Evolutionary conservation across 306 rosid species (phyloP).

Genomic region (Adenanthera pavonina): DNA sequence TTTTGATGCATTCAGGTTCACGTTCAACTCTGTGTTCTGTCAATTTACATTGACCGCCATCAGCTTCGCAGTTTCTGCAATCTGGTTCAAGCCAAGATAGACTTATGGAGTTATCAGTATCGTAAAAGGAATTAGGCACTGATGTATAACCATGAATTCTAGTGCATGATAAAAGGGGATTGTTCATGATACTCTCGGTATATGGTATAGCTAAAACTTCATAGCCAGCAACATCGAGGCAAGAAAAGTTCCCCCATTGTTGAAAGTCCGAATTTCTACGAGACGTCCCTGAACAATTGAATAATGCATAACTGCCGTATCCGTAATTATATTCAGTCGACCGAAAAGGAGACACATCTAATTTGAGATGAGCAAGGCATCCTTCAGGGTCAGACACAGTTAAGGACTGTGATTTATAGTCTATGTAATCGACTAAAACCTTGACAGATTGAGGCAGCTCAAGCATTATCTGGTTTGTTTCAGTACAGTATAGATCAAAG

Average conservation of each 20-base stretch:
- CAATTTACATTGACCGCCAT: constrained; percentile 29
- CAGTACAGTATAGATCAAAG: constrained; percentile 36
- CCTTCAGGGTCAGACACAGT: constrained; percentile 27
- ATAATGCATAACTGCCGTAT: neutral
- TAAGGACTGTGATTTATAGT: constrained; percentile 35
- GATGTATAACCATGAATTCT: constrained; percentile 26
- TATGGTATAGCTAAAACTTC: constrained; percentile 26
- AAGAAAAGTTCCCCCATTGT: constrained; percentile 30
- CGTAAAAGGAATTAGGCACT: constrained; percentile 33
- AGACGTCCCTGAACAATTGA: neutral
- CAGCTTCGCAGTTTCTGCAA: constrained; percentile 22
- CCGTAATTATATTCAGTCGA: neutral
- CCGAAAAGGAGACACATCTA: constrained; percentile 29
- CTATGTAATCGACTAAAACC: constrained; percentile 14
- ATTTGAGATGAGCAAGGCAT: constrained; percentile 22
- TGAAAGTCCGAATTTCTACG: neutral
- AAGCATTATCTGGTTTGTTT: constrained; percentile 25
- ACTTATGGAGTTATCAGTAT: neutral
- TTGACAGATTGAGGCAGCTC: constrained; percentile 25
- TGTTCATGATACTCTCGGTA: accelerated
- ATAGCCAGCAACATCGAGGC: constrained; percentile 28
- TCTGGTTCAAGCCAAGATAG: constrained; percentile 35
- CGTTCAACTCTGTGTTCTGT: constrained; percentile 6
- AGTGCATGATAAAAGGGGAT: constrained; percentile 33
- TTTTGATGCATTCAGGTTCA: neutral